Percentiles rank a stretch among this genome's conserved stretches.
These are phyloP conservation scores for Agrocybe praecox DNA, from an alignment of 768 basidiomycete genomes.

Conservation along the genomic window DNA sequence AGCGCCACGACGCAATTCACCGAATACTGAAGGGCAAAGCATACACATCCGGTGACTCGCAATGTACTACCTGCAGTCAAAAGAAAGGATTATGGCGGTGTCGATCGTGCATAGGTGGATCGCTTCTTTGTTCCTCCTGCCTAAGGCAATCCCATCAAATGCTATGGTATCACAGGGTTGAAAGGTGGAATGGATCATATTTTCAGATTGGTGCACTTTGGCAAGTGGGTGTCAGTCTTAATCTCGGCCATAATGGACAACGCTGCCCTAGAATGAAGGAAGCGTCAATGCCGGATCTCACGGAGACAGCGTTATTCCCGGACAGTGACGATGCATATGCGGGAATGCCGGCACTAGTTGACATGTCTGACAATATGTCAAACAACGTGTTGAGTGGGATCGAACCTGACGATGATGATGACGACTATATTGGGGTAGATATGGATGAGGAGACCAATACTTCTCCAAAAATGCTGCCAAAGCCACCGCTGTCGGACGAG, in stretches of 20 bases:
- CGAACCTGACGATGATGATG: not conserved
- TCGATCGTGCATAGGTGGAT: too few species aligned
- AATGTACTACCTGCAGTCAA: too few species aligned
- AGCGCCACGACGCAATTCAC: too few species aligned
- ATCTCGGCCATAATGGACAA: slow-evolving; percentile 20
- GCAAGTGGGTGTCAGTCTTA: slow-evolving; percentile 18
- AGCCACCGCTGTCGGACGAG: not conserved
- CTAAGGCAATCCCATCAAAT: not conserved
- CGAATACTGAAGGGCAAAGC: too few species aligned
- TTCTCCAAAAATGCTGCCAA: too few species aligned
- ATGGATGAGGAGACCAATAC: not conserved
- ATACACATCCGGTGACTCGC: too few species aligned
- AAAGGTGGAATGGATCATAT: slow-evolving; percentile 20
- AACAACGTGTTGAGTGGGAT: not conserved
- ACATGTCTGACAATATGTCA: not conserved
- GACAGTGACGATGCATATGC: not conserved
- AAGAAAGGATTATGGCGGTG: too few species aligned
- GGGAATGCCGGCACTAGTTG: not conserved
- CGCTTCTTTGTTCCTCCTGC: not conserved
- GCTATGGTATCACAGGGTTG: slow-evolving; percentile 16
- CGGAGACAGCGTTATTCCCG: not conserved
- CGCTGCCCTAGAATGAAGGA: slow-evolving; percentile 26
- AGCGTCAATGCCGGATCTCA: not conserved
- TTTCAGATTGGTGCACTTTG: slow-evolving; percentile 15
- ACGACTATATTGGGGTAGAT: not conserved